These are phyloP conservation scores for Coemansia sp. DNA, from an alignment of 192 early-diverging fungal genomes.

Conservation along the genomic window DNA sequence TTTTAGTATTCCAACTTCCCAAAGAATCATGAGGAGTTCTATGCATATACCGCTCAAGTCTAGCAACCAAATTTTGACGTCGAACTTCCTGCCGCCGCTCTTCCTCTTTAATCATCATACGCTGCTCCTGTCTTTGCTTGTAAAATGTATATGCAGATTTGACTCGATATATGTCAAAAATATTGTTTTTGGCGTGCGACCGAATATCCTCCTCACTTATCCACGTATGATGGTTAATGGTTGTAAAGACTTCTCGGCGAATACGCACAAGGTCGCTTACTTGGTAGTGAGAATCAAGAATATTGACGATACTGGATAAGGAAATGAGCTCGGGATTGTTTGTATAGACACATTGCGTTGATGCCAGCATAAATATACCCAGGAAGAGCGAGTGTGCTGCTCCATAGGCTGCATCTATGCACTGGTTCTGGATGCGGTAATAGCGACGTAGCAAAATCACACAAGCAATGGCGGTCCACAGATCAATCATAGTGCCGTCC, in stretches of 20 bases:
- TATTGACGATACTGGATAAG: slow-evolving; percentile 6
- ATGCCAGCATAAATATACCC: slow-evolving; percentile 35
- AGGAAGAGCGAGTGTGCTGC: slow-evolving; percentile 43
- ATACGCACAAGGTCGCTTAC: slow-evolving; percentile 18
- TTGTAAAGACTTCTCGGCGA: slow-evolving; percentile 17
- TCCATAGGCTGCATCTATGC: slow-evolving; percentile 29
- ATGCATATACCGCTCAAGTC: slow-evolving; percentile 3
- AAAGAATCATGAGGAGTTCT: slow-evolving; percentile 4
- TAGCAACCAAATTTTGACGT: neutral
- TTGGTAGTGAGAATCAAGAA: slow-evolving; percentile 25
- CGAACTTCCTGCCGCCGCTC: slow-evolving; percentile 2
- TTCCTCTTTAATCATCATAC: slow-evolving; percentile 17
- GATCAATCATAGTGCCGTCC: slow-evolving; percentile 25
- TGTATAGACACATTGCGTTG: slow-evolving; percentile 13
- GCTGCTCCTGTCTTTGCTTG: slow-evolving; percentile 19
- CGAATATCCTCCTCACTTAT: slow-evolving; percentile 16
- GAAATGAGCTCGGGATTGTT: slow-evolving; percentile 16
- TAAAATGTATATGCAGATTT: slow-evolving; percentile 17
- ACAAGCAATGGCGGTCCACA: slow-evolving; percentile 41
- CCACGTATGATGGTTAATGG: slow-evolving; percentile 21
- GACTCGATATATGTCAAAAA: slow-evolving; percentile 24
- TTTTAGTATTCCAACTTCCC: slow-evolving; percentile 15
- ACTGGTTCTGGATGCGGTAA: neutral
- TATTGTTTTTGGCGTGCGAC: slow-evolving; percentile 20
- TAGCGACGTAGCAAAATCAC: slow-evolving; percentile 29